Evolutionary conservation across 331 rosid species (phyloP).

Genomic region (Acacia pycnantha): DNA sequence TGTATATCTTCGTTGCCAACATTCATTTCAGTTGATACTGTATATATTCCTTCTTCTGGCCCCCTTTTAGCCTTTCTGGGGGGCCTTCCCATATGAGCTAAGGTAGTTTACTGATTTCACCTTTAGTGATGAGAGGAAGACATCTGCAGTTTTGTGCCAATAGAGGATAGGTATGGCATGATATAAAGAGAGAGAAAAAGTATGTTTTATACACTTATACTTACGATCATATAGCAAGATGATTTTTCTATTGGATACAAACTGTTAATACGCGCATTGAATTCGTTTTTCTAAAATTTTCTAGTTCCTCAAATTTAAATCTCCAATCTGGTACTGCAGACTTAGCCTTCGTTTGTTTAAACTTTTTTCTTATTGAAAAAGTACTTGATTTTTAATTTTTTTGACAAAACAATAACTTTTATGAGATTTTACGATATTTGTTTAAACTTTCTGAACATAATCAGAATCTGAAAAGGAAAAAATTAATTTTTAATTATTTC

Average conservation of each 20-base stretch:
- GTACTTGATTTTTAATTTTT: no score
- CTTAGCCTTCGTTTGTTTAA: not conserved
- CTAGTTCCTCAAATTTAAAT: not conserved
- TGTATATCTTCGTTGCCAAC: constrained; percentile 29
- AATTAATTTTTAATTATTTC: no score
- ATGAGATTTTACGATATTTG: not conserved
- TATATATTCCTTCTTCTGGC: not conserved
- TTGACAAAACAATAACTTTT: not conserved
- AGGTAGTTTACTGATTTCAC: constrained; percentile 8
- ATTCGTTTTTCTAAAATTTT: not conserved
- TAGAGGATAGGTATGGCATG: not conserved
- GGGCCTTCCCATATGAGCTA: not conserved
- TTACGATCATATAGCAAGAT: not conserved
- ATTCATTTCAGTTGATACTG: constrained; percentile 16
- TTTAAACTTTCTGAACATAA: not conserved
- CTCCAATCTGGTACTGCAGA: not conserved
- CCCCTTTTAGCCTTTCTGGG: not conserved
- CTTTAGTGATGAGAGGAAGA: constrained; percentile 11
- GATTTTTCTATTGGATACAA: not conserved
- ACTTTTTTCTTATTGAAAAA: not conserved
- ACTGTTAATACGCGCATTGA: not conserved
- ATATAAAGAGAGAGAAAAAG: not conserved
- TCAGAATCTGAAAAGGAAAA: not conserved
- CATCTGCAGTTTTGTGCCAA: not conserved
- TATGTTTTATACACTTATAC: not conserved